Evolutionary conservation across 805 yeast genomes (phyloP), one percentile per base, ranked within the genome.

Genomic region (Metschnikowia chrysomelidarum): DNA sequence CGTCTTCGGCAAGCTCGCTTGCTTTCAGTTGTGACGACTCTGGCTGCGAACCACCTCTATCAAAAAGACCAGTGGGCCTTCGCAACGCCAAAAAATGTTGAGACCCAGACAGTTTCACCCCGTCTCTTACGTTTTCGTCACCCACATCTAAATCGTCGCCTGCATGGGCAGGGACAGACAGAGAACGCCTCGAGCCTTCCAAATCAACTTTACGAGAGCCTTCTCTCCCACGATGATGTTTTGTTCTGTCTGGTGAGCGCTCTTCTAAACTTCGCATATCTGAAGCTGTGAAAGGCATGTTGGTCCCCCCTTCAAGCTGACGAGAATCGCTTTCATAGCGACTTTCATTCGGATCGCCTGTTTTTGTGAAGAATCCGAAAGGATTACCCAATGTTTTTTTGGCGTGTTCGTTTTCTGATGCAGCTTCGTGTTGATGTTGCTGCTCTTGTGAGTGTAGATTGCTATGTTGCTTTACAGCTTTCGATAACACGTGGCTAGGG

Each of bases 301-400:
- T 53, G 24, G 40, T 34, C 31, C 47, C 54, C 23, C 50, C 56
- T 19, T 40, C 40, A 14, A 44, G 50, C 37, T 63, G 64, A 5
- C 59, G 60, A 19, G 56, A 56, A 5, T 60, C 67, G 20, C 46
- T 44, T 1, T 32, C 40, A 37, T 63, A 67, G 23, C 73, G 46
- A 5, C 49, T 36, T 35, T 67, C 70, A 17, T 51, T 44, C 14
- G 54, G 56, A 40, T 67, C 73, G 1, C 40, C 42, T 19, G 38
- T 38, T 10, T 32, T 38, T n/a, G 51, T 43, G 22, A 61, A 60
- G 35, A 63, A 60, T 8, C 54, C 43, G 43, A 63, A 52, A 0
- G 70, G 49, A 36, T 64, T 65, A n/a, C 56, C 53, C 7, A 63
- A 43, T 2, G 50, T 38, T 23, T 51, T 51, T 11, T 60, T 54